Conservation (phyloP, 495 filamentous ascomycete species). For the Jackrogersella minutella region DNA sequence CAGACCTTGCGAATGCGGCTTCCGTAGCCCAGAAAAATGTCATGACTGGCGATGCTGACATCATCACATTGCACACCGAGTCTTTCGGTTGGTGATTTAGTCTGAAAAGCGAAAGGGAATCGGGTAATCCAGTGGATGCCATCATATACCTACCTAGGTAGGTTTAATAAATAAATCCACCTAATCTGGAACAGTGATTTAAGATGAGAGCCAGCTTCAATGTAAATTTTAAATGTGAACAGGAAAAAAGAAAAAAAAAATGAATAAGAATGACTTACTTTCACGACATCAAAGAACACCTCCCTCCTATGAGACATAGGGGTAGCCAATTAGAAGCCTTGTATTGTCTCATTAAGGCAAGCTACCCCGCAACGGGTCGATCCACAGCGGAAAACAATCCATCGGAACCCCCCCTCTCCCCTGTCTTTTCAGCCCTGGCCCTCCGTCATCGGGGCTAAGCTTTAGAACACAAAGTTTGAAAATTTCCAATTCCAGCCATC, state of each 20-base stretch:
- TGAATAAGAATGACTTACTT: background rate
- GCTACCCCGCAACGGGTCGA: slow-evolving; percentile 31
- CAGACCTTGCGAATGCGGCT: slow-evolving; percentile 71
- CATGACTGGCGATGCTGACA: slow-evolving; percentile 63
- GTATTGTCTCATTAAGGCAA: slow-evolving; percentile 33
- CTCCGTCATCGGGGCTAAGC: slow-evolving; percentile 37
- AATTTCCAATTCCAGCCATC: slow-evolving; percentile 27
- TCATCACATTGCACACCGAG: slow-evolving; percentile 79
- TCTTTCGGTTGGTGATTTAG: slow-evolving; percentile 49
- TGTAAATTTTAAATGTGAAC: background rate
- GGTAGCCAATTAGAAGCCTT: slow-evolving; percentile 23
- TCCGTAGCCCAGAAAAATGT: slow-evolving; percentile 71
- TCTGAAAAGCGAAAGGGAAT: background rate
- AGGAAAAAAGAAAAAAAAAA: background rate
- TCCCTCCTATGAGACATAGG: background rate
- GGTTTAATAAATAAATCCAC: background rate
- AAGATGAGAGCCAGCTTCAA: no score
- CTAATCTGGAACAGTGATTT: background rate
- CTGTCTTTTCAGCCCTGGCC: background rate
- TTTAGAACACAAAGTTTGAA: slow-evolving; percentile 31
- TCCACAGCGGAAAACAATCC: slow-evolving; percentile 7
- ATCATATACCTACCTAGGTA: background rate
- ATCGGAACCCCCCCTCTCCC: background rate
- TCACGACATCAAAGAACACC: background rate
- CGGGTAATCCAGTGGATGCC: background rate